A percentile compares a stretch with the other conserved stretches of the same genome.
phyloP scores from a whole-genome alignment of 139 green algal species.

The Medakamo hakoo region DNA sequence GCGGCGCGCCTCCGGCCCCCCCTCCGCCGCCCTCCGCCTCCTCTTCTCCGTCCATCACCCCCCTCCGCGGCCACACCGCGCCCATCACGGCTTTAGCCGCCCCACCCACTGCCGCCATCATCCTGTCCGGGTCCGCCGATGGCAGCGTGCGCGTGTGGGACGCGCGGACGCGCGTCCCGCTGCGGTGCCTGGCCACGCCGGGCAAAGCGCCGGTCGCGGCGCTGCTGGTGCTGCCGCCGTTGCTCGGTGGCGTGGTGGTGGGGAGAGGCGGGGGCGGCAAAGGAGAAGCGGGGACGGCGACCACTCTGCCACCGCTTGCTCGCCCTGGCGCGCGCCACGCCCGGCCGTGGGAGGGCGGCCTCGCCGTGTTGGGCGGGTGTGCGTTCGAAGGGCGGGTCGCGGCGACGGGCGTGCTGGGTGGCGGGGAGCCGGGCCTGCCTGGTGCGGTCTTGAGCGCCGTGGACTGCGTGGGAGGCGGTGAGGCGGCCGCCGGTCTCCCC shows the following conservation, averaged over 20 bases:
- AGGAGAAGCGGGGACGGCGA: constrained; percentile 1
- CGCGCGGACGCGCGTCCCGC: constrained; percentile 40
- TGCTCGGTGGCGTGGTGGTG: constrained; percentile 13
- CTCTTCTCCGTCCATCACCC: neutral
- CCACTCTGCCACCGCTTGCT: neutral
- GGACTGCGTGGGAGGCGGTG: no score
- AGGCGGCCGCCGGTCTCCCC: no score
- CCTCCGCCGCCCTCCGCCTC: neutral
- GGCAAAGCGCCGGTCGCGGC: constrained; percentile 34
- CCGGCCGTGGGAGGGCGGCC: constrained; percentile 36
- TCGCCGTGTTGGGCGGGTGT: constrained; percentile 35
- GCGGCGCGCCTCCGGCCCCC: neutral
- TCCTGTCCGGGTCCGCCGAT: constrained; percentile 54
- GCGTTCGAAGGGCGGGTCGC: no score
- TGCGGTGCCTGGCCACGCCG: constrained; percentile 31
- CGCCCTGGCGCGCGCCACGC: constrained; percentile 8
- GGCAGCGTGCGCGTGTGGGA: constrained; percentile 57
- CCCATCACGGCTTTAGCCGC: constrained; percentile 32
- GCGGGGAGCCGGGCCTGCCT: no score
- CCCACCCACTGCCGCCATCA: constrained; percentile 30
- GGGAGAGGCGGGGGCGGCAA: neutral
- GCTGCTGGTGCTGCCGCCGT: constrained; percentile 35
- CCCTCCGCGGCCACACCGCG: constrained; percentile 32
- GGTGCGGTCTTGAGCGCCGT: no score
- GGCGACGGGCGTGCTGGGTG: no score